Evolutionary conservation across 495 filamentous ascomycete genomes (phyloP).

Genomic region (Barbatosphaeria neglecta): DNA sequence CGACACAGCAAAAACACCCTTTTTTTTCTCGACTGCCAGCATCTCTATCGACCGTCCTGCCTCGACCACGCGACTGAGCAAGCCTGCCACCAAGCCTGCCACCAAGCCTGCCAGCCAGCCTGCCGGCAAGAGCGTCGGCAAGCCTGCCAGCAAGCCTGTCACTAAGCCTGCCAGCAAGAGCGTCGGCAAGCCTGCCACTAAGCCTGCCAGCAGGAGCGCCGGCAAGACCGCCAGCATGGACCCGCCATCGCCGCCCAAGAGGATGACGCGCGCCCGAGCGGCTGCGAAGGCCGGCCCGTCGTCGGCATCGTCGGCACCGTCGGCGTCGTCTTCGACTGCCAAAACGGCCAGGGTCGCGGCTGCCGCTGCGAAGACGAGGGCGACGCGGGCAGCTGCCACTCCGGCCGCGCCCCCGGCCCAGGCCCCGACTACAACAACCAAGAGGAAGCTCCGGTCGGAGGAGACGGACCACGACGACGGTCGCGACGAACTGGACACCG

Average conservation of each 20-base stretch:
- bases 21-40: background rate
- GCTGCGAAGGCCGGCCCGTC: conserved; percentile 33
- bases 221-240: conserved; percentile 16
- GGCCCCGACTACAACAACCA: conserved; percentile 16
- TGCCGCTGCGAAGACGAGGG: conserved; percentile 27
- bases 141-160: too few relatives aligned
- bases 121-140: too few relatives aligned
- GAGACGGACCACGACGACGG: conserved; percentile 28
- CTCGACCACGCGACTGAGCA: too few relatives aligned
- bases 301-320: background rate
- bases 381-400: conserved; percentile 16
- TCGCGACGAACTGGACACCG: conserved; percentile 12
- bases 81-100: too few relatives aligned
- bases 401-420: conserved; percentile 6
- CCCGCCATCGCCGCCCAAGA: conserved; percentile 43
- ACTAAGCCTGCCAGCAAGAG: background rate
- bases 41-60: too few relatives aligned
- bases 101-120: too few relatives aligned
- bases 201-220: background rate
- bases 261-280: conserved; percentile 47
- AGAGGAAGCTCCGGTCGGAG: conserved; percentile 36
- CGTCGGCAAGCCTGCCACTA: background rate
- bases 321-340: conserved; percentile 9
- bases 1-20: too few relatives aligned
- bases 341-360: conserved; percentile 21